These are phyloP conservation scores for Lentinus tigrinus DNA, from an alignment of 768 basidiomycete species.

Conservation along the genomic window DNA sequence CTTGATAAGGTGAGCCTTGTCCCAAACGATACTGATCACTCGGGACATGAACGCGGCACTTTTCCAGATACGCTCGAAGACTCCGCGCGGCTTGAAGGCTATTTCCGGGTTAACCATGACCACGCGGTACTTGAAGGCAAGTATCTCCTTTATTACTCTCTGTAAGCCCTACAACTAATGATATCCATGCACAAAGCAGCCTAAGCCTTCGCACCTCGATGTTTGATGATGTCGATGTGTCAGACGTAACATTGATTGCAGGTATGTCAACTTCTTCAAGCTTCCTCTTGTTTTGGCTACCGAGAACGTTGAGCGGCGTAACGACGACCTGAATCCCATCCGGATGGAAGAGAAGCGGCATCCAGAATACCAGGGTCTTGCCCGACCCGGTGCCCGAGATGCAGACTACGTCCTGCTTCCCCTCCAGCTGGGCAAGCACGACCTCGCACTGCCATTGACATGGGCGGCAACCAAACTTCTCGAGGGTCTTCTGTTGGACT, in stretches of 20 bases:
- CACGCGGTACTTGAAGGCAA: conserved; percentile 22
- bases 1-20: conserved; percentile 42
- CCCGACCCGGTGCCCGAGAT: conserved; percentile 18
- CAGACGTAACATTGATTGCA: conserved; percentile 18
- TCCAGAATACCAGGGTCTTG: conserved; percentile 23
- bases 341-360: conserved; percentile 13
- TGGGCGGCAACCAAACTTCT: conserved; percentile 8
- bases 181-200: neutral
- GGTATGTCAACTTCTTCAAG: conserved; percentile 17
- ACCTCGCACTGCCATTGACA: conserved; percentile 20
- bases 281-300: conserved; percentile 25
- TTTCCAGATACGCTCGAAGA: conserved; percentile 25
- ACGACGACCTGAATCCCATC: neutral
- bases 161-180: neutral
- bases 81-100: conserved; percentile 20
- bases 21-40: conserved; percentile 32
- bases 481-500: neutral
- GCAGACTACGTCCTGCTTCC: conserved; percentile 12
- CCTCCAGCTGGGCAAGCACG: conserved; percentile 1
- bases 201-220: neutral
- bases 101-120: conserved; percentile 32
- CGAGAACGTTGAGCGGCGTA: conserved; percentile 33
- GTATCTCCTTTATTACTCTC: conserved; percentile 24
- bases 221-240: neutral
- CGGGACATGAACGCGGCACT: conserved; percentile 19